Conservation (phyloP, 2,329 filamentous ascomycete genomes). For the Nigrospora osmanthi region DNA sequence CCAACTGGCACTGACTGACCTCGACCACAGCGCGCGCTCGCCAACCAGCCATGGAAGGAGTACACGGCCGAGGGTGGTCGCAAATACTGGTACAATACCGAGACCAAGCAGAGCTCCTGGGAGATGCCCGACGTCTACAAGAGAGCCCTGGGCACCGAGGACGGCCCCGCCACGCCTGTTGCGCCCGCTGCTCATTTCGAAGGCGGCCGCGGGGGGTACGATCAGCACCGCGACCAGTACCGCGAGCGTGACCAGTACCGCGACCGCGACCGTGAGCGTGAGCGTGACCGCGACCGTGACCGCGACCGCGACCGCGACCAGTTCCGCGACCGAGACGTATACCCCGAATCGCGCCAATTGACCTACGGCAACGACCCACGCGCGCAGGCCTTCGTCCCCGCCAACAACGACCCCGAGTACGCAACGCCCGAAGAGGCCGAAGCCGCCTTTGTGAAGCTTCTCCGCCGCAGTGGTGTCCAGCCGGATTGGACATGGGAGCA, state of each 20-base stretch:
- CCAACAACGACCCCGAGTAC: constrained; percentile 69
- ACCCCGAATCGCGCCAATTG: constrained; percentile 50
- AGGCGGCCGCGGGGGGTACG: constrained; percentile 27
- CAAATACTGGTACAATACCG: constrained; percentile 93
- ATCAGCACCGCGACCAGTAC: constrained; percentile 19
- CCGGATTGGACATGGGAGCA: constrained; percentile 92
- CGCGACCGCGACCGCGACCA: constrained; percentile 24
- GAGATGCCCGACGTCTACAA: constrained; percentile 83
- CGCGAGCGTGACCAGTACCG: constrained; percentile 7
- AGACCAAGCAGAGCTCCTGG: constrained; percentile 90
- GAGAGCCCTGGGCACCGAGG: constrained; percentile 57
- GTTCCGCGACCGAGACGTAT: constrained; percentile 26
- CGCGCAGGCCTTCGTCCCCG: constrained; percentile 52
- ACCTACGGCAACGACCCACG: constrained; percentile 48
- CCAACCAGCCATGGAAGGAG: constrained; percentile 86
- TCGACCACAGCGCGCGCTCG: constrained; percentile 58
- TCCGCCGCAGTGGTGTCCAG: constrained; percentile 78
- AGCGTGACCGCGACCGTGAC: constrained; percentile 1
- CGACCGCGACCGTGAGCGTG: constrained; percentile 6
- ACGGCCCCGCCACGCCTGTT: constrained; percentile 32
- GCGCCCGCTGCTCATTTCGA: constrained; percentile 35
- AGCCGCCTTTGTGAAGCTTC: constrained; percentile 83
- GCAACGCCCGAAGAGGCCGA: constrained; percentile 80
- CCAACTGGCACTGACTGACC: constrained; percentile 9
- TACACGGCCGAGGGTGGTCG: constrained; percentile 79